Base-by-base conservation (phyloP, 768 basidiomycete species). In the Trametes sanguinea region DNA sequence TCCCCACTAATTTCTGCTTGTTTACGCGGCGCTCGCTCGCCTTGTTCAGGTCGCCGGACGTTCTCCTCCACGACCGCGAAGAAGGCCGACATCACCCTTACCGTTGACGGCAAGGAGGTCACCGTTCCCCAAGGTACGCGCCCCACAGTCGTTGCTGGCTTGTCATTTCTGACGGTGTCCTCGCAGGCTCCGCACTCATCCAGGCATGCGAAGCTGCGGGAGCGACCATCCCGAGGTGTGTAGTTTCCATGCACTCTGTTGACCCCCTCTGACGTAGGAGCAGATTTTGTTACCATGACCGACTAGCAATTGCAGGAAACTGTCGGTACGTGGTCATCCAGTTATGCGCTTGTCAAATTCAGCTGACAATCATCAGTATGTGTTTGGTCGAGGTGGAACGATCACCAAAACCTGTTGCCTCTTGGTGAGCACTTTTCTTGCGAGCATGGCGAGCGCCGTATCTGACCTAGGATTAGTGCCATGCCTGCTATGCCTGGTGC, bases 371-470 rank as follows among this genome's bases (percentile, higher is more conserved):
- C 5, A 5, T 43, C 64, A 93, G 95, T 68, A 99, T 99, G 97
- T 99, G 97, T 76, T 79, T 99, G 52, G 97, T 99, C 42, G 97
- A 99, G 77, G 96, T 99, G 54, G 93, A 94, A 74, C 84, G 93
- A 63, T 93, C 94, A 60, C 94, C 94, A 48, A 96, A 96, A 78
- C 95, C 94, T 22, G 88, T 96, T 37, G 94, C 95, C 57, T 95
- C 95, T 54, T 95, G 95, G 92, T 92, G 68, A 63, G 80, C 70
- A 37, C 6, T 6, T 6, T 37, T 37, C 35, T 43, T 43, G 13
- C 48, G 33, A 0, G 72, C 60, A 43, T n/a, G 4, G 17, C 8
- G 32, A 9, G 10, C 33, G 17, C 22, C 8, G 13, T 14, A 7
- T 50, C 51, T 57, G 44, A 63, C 32, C 13, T 37, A 9, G 37